These are phyloP conservation scores for Trichoderma virens DNA, from an alignment of 495 filamentous ascomycete species.

Conservation along the genomic window DNA sequence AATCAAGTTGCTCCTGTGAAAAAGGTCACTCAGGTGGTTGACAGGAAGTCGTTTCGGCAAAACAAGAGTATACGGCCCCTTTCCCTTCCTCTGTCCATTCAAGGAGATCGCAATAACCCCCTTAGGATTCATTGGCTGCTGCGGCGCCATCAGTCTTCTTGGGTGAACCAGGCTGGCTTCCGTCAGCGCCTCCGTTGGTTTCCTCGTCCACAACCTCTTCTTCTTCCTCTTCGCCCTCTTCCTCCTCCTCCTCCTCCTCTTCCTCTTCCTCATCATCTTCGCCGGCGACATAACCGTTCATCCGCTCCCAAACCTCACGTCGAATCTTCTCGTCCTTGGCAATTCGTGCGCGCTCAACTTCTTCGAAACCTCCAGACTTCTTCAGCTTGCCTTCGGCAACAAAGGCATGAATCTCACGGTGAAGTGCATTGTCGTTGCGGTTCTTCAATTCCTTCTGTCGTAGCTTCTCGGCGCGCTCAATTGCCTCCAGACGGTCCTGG, in stretches of 20 bases:
- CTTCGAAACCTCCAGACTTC: slow-evolving; percentile 91
- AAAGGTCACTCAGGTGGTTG: not conserved
- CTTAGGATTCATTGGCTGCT: not conserved
- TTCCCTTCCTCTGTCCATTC: not conserved
- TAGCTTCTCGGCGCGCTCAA: slow-evolving; percentile 86
- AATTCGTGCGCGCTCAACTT: slow-evolving; percentile 76
- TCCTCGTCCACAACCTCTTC: not conserved
- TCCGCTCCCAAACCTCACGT: slow-evolving; percentile 74
- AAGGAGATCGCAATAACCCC: not conserved
- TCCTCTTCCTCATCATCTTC: slow-evolving; percentile 12
- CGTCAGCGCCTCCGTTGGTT: not conserved
- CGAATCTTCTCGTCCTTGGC: slow-evolving; percentile 82
- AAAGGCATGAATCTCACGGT: slow-evolving; percentile 79
- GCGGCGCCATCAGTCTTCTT: not conserved
- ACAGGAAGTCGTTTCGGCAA: not conserved
- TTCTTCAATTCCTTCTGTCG: slow-evolving; percentile 80
- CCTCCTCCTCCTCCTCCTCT: slow-evolving; percentile 8
- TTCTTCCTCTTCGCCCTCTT: not conserved
- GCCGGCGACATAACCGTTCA: slow-evolving; percentile 40
- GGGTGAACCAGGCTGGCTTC: not conserved
- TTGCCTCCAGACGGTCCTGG: slow-evolving; percentile 84
- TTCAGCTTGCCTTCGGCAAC: slow-evolving; percentile 89
- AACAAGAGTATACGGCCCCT: not conserved
- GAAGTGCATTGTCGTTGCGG: slow-evolving; percentile 69
- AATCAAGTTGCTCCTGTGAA: not conserved